Percentiles rank a stretch among this genome's conserved stretches.
These are phyloP conservation scores for Colletotrichum sp. DNA, from an alignment of 2,329 filamentous ascomycete genomes.

Conservation along the genomic window DNA sequence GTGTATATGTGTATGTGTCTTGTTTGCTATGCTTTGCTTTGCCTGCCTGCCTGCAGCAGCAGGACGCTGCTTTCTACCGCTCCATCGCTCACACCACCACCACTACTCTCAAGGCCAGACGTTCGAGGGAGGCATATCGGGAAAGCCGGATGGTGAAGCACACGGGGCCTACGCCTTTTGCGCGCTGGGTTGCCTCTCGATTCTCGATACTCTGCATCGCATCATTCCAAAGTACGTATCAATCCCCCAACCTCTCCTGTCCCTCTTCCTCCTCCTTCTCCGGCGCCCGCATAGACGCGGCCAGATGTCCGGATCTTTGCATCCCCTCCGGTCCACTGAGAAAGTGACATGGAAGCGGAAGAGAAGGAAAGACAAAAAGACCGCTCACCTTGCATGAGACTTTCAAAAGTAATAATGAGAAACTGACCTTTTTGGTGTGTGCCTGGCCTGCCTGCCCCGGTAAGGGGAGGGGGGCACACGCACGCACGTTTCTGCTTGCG, in stretches of 20 bases:
- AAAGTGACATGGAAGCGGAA: constrained; percentile 37
- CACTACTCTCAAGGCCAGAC: constrained; percentile 71
- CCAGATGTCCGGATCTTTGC: background rate
- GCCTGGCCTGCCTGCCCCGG: background rate
- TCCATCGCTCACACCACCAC: background rate
- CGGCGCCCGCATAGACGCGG: background rate
- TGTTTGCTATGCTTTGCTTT: background rate
- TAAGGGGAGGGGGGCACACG: constrained; percentile 22
- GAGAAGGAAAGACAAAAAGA: background rate
- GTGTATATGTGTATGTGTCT: background rate
- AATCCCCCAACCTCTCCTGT: background rate
- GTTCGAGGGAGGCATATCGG: constrained; percentile 92
- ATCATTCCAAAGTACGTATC: constrained; percentile 72
- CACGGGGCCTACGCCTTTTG: constrained; percentile 98
- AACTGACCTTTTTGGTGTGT: background rate
- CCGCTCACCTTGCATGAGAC: background rate
- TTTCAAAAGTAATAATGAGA: background rate
- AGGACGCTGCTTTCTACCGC: background rate
- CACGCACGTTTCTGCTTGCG: constrained; percentile 24
- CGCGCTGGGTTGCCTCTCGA: constrained; percentile 85
- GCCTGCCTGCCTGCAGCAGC: background rate
- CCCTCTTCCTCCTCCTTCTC: background rate
- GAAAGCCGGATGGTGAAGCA: constrained; percentile 84
- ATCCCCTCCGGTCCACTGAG: constrained; percentile 33
- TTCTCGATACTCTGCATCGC: constrained; percentile 79